Conservation (phyloP, 139 green algal species). For the Trebouxia sp. region DNA sequence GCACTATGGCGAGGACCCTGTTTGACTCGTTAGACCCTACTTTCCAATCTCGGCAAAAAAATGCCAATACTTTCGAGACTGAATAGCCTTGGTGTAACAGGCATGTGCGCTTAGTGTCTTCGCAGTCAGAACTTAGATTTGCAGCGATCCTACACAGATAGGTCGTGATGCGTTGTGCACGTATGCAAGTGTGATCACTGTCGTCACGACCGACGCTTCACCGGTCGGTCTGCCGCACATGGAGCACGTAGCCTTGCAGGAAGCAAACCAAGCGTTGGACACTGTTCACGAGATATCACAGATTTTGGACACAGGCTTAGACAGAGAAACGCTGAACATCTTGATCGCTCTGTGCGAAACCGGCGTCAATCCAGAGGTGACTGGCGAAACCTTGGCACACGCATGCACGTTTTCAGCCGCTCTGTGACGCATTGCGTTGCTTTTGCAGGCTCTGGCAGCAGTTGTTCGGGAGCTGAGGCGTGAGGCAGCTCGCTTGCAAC, state of each 20-base stretch:
- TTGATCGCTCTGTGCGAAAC: constrained; percentile 71
- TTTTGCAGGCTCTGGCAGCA: constrained; percentile 62
- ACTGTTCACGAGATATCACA: constrained; percentile 55
- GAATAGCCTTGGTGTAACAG: too few species aligned
- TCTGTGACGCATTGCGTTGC: neutral
- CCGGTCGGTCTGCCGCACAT: neutral
- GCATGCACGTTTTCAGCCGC: neutral
- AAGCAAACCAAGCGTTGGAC: constrained; percentile 45
- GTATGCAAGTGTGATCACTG: too few species aligned
- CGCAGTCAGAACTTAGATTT: too few species aligned
- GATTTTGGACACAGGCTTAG: constrained; percentile 66
- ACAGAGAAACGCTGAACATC: constrained; percentile 73
- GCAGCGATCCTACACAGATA: too few species aligned
- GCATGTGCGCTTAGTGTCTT: too few species aligned
- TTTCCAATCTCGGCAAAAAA: too few species aligned
- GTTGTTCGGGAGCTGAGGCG: constrained; percentile 69
- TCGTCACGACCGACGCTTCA: too few species aligned
- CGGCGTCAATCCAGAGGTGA: constrained; percentile 79
- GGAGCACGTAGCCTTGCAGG: constrained; percentile 6
- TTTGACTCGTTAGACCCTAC: too few species aligned
- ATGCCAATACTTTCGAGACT: too few species aligned
- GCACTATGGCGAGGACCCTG: neutral
- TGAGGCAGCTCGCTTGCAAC: constrained; percentile 53
- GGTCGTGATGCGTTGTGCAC: too few species aligned
- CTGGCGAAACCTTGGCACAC: neutral